Evolutionary conservation across 208 protist species (phyloP).

Genomic region (Herpetomonas muscarum): DNA sequence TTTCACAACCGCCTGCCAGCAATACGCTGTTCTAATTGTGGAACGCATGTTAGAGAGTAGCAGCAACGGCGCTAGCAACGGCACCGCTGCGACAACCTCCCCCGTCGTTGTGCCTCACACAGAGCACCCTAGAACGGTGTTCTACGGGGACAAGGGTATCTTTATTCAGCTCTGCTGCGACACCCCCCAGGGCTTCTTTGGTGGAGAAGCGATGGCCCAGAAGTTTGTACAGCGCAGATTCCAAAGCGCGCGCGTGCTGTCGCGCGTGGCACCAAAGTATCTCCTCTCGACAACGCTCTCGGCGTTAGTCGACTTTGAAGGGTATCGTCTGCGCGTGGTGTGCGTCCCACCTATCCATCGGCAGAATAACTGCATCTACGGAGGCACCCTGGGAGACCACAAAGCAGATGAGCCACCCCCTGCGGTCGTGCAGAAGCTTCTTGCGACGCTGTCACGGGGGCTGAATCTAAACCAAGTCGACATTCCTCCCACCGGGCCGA

Average conservation of each 20-base stretch:
- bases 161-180: slow-evolving; percentile 52
- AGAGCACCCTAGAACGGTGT: slow-evolving; percentile 15
- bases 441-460: too few relatives aligned
- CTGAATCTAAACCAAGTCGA: neutral
- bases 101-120: slow-evolving; percentile 22
- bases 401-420: slow-evolving; percentile 13
- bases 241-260: slow-evolving; percentile 29
- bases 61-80: neutral
- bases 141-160: slow-evolving; percentile 37
- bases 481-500: neutral
- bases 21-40: slow-evolving; percentile 26
- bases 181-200: slow-evolving; percentile 30
- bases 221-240: slow-evolving; percentile 24
- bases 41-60: slow-evolving; percentile 26
- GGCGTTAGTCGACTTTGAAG: slow-evolving; percentile 51
- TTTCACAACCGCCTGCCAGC: slow-evolving; percentile 31
- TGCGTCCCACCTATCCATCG: slow-evolving; percentile 42
- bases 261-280: slow-evolving; percentile 34
- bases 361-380: slow-evolving; percentile 17
- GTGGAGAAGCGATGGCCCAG: slow-evolving; percentile 36
- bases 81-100: neutral
- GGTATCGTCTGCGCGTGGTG: slow-evolving; percentile 44
- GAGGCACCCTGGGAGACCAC: neutral
- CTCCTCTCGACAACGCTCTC: slow-evolving; percentile 49
- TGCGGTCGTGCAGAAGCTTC: slow-evolving; percentile 22